Base-by-base conservation (phyloP, 805 yeast species). In the Cyberlindnera maritima region DNA sequence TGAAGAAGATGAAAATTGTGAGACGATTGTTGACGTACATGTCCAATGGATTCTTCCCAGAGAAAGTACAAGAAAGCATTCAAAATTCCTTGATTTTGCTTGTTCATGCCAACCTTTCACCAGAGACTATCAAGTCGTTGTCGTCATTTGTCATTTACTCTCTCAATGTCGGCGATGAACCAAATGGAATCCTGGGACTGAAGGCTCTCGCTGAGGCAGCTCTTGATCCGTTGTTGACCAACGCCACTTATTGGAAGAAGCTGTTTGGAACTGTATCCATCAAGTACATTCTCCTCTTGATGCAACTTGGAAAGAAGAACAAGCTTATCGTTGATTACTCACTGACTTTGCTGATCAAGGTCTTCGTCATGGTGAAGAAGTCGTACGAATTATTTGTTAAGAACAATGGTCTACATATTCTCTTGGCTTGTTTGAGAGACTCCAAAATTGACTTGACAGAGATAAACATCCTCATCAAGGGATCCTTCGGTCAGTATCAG, bases 241-340 rank as follows among this genome's bases (percentile, higher is more conserved):
- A 76, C 61, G 48, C 75, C 33, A 54, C 74, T 50, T 78, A 76
- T 33, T 58, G 75, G 23, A 61, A 76, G 64, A 60, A 75, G 64
- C 55, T 73, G 64, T 55, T 75, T 72, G 74, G 81, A 39, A 69
- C 83, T 0, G 70, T 87, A 2, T 77, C 88, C 1, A 71, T 83
- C 6, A 85, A 83, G 57, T 83, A 91, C 85, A 67, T 86, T 10
- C 65, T 86, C 11, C 60, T 85, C 13, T 59, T 85, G 12, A 65
- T 77, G 43, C 70, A 70, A 57, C 71, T 43, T 51, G 69, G 26
- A 59, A 66, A 39, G 74, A 56, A 41, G 38, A 61, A 60, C 50
- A 65, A 61, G 34, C 31, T 48, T 5, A 52, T 50, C 17, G 67
- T 61, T n/a, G 61, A 65, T 31, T 51, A 57, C 9, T 60, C 67